Base-by-base conservation (phyloP, 768 basidiomycete species). In the Lactifluus echinatus region DNA sequence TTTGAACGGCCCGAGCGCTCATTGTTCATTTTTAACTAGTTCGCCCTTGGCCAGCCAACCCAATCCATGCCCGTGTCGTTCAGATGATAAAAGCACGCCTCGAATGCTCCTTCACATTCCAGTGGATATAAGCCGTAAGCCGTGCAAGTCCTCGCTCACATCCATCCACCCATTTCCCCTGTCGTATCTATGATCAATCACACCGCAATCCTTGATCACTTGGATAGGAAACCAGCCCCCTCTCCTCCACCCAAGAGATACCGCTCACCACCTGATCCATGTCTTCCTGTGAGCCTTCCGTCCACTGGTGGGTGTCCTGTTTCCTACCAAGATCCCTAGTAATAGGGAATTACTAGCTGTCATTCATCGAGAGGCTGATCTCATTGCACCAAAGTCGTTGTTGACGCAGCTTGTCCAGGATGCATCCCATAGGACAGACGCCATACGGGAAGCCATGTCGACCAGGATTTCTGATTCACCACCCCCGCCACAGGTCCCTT, bases 241-340 rank as follows among this genome's bases (percentile, higher is more conserved):
- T 28, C 40, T 14, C 39, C 28, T 21, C 48, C 50, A 19, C 33
- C 24, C 2, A 33, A 19, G 50, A 75, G 79, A 56, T 71, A 66
- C 57, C 76, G 76, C 42, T 62, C 81, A 2, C 62, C 62, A 8
- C 76, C 80, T 3, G 73, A 79, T 10, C 79, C 79, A 55, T 85
- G 84, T 67, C 74, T 89, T 33, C 85, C 82, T 31, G 79, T 77
- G 50, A 77, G 87, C n/a, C 76, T 89, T 44, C 88, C 88, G 14
- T 78, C 83, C 8, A 76, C 72, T 59, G 78, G 85, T 85, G 63
- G 79, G 74, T 39, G 23, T 37, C 10, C 56, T 45, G 14, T 29
- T 55, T 51, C 56, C 40, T 37, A 45, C 26, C 26, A 23, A 36
- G 33, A 8, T 4, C 21, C 26, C n/a, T 46, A 40, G 21, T 40